A percentile compares a stretch with the other conserved stretches of the same genome.
Conservation (phyloP, 2,329 filamentous ascomycete genomes). For the Pyricularia sp. region DNA sequence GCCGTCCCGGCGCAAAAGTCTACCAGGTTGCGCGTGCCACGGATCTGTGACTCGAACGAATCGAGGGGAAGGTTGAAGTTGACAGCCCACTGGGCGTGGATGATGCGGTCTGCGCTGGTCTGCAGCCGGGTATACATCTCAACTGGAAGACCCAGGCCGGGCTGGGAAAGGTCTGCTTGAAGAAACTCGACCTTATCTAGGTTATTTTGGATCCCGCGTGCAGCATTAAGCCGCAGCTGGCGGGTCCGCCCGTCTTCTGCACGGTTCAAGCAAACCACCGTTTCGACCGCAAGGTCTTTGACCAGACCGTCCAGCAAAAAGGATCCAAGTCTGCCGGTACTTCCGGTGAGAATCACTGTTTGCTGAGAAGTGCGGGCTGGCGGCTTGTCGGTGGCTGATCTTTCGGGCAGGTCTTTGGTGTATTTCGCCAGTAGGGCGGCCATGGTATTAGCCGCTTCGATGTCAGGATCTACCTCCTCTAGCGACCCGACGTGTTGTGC, state of each 20-base stretch:
- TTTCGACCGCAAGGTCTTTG: constrained; percentile 20
- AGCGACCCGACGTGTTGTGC: background rate
- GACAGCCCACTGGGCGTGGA: constrained; percentile 34
- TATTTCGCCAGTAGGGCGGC: background rate
- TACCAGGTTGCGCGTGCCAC: constrained; percentile 32
- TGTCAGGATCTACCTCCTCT: background rate
- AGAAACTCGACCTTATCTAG: no score
- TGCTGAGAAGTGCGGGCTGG: background rate
- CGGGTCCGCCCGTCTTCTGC: background rate
- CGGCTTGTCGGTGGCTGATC: background rate
- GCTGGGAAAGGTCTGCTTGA: no score
- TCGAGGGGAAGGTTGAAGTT: constrained; percentile 33
- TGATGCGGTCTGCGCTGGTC: constrained; percentile 24
- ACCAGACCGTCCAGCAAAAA: constrained; percentile 19
- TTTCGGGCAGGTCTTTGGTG: background rate
- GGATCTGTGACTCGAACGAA: constrained; percentile 34
- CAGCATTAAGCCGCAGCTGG: background rate
- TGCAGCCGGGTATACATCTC: constrained; percentile 21
- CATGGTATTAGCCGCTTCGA: background rate
- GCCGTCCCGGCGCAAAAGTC: constrained; percentile 22
- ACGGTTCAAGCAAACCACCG: constrained; percentile 18
- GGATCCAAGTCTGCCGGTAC: constrained; percentile 25
- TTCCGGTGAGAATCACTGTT: constrained; percentile 20
- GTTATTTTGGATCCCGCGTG: background rate
- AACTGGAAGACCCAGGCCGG: constrained; percentile 14